Base-by-base conservation (phyloP, 768 basidiomycete genomes). In the Trametes gibbosa region DNA sequence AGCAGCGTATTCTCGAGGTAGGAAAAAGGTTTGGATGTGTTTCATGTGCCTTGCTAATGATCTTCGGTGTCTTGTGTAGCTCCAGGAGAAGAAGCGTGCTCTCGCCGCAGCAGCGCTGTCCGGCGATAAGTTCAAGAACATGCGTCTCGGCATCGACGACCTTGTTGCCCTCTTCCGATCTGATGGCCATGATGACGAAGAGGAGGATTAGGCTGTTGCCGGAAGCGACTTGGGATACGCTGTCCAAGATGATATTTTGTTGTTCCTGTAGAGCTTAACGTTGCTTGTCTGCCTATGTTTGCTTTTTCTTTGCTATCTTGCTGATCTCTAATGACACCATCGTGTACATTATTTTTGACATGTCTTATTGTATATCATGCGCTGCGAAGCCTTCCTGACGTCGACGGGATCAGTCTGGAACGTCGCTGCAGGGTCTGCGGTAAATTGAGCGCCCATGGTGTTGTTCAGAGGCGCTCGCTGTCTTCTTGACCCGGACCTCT, bases 21-120 rank as follows among this genome's bases (percentile, higher is more conserved):
- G 42, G 76, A 39, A 34, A 5, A 25, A 16, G 8, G 17, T 8
- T 50, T 17, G 5, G 17, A 10, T 14, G 16, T 41, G 29, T 8
- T 8, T 43, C 17, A n/a, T n/a, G n/a, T n/a, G 45, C 53, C 16
- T 42, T 37, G 9, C 4, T 24, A 10, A 2, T 13, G 58, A 49
- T 1, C 24, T 10, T 13, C 19, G 5, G 6, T 32, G 2, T n/a
- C 0, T 37, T 12, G 34, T 16, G 3, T 63, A 91, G 83, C 80
- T 98, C n/a, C 96, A 98, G 71, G 85, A 91, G n/a, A 83, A 85
- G 72, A 98, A 98, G 76, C 84, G 95, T 5, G 86, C 84, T 48
- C 80, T 98, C 1, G 85, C 95, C 1, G 79, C 79, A 24, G 92
- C 94, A 1, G 92, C 94, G 0, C 73, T 98, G 57, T 88, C 90